Evolutionary conservation across 305 asterid species (phyloP), one percentile per base, ranked within the genome.

Genomic region (Fraxinus nigra): DNA sequence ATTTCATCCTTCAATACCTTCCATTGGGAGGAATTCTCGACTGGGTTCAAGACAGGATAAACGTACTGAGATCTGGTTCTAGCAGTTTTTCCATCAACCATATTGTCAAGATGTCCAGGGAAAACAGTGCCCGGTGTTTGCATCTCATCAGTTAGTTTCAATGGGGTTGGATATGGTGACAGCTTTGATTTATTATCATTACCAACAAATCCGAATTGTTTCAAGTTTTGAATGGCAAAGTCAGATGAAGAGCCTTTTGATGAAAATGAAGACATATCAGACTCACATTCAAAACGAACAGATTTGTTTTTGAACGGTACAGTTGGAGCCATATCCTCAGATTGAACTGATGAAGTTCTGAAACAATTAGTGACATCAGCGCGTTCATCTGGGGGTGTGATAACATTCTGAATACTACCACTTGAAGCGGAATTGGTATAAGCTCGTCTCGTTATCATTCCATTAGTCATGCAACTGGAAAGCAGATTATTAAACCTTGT

Each of bases 111-210:
- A 83, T 88, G 85, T 79, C 91, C 82, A 76, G 97, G 94, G 83
- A 91, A 93, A 75, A 90, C 93, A 79, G 98, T 91, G 28, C 97
- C 98, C 26, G 98, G 98, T 22, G 98, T 93, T 85, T 93, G 97
- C 98, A 93, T 93, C 84, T 91, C 98, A 86, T 91, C 95, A 51
- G 86, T 86, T 76, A 95, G 85, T 81, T 90, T 92, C 80, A 92
- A 80, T 11, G 98, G 98, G 46, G 98, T 93, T 24, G 97, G 93
- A 82, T 90, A 87, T 69, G 98, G 94, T 0, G 94, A 90, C 35
- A 80, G 77, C 85, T 90, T 89, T 51, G 78, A 78, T 28, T 79
- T 80, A 80, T 83, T 80, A 28, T 33, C 59, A 65, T 46, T 79
- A 81, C 83, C 87, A 61, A 84, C 82, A 43, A 88, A 85, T 81